Evolutionary conservation across 2,329 filamentous ascomycete genomes (phyloP).

Genomic region (Aureobasidium uvarum): DNA sequence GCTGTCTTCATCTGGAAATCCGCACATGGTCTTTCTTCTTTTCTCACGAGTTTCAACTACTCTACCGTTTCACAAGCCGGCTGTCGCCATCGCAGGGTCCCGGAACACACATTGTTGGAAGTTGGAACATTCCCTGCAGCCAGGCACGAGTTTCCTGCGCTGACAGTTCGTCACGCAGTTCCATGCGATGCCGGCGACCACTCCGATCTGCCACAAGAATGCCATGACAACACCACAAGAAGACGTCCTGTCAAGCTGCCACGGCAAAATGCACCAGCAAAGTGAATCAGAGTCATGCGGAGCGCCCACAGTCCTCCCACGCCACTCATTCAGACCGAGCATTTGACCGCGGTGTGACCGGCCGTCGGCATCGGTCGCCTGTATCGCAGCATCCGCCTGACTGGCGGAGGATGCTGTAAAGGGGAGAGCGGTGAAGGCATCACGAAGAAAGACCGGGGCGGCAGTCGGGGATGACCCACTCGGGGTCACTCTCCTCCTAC

Average conservation of each 20-base stretch:
- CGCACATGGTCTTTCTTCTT: background rate
- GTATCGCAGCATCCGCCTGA: background rate
- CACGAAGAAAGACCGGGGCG: conserved; percentile 10
- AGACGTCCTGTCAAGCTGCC: background rate
- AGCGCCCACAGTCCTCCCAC: background rate
- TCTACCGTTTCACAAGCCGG: background rate
- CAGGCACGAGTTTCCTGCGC: background rate
- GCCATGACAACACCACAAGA: background rate
- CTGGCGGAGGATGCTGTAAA: conserved; percentile 4
- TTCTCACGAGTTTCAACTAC: background rate
- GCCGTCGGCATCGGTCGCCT: conserved; percentile 8
- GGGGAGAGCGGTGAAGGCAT: conserved; percentile 1
- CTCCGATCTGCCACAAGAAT: background rate
- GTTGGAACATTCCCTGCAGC: background rate
- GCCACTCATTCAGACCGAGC: conserved; percentile 17
- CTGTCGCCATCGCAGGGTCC: background rate
- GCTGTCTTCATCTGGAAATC: conserved; percentile 3
- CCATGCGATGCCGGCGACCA: conserved; percentile 1
- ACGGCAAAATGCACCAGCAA: conserved; percentile 21
- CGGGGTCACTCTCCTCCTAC: background rate
- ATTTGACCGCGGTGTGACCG: conserved; percentile 14
- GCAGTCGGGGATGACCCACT: background rate
- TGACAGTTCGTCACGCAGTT: background rate
- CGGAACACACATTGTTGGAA: background rate
- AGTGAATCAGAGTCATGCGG: conserved; percentile 21